Base-by-base conservation (phyloP, 2,329 filamentous ascomycete species). In the Lecanosticta acicola region DNA sequence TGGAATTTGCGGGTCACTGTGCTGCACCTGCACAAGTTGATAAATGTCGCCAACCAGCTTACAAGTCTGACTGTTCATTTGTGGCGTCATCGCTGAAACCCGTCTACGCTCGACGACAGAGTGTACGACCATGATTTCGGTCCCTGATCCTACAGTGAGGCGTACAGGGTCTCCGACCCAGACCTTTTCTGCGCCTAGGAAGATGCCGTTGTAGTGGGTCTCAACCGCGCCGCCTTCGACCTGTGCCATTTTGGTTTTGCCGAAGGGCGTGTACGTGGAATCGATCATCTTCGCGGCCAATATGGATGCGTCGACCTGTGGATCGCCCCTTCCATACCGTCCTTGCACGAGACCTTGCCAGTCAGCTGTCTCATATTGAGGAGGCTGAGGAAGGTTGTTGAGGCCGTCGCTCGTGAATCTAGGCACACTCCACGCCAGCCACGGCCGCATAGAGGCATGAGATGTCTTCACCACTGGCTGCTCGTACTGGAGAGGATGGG, bases 91-190 rank as follows among this genome's bases (percentile, higher is more conserved):
- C 11, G 52, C 41, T 13, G 64, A 50, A 10, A 49, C 34, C 13
- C 52, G 48, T 32, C 62, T 56, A 19, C 65, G 66, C 46, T 74
- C 71, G 16, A 74, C 45, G 33, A 75, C 68, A 24, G 67, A 60
- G 21, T 65, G 67, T 9, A 75, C 49, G 21, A 75, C 68, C 53
- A 80, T 65, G 29, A 80, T 66, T 36, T 76, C 71, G 21, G 69
- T 69, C 14, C 70, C 69, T 1, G 63, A 61, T n/a, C 64, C 67
- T 11, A 67, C 62, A 4, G 67, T 65, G 3, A 80, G 61, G n/a
- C 78, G 74, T 11, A 80, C 67, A 1, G 76, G 70, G 38, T 81
- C 78, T n/a, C 77, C 76, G 16, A 72, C 62, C 75, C 77, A 81
- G 17, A 80, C 68, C 60, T 80, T 80, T 56, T 81, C 78, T 1